Base-by-base conservation (phyloP, 257 asterid genomes). In the Orobanche coerulescens region DNA sequence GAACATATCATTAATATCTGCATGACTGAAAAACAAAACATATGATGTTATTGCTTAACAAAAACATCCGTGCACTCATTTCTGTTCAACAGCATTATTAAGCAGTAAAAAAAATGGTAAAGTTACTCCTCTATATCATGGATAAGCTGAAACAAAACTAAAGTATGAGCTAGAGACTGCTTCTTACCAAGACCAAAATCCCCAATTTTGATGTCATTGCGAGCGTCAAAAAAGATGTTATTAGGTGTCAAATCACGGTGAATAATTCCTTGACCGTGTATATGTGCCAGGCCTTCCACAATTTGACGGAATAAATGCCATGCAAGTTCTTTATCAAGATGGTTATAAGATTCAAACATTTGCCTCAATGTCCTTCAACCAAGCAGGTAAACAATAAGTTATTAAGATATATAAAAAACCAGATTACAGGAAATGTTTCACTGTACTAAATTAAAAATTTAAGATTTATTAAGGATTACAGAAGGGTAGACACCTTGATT, bases 181-280 rank as follows among this genome's bases (percentile, higher is more conserved):
- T 72, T 68, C 96, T 84, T 77, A 92, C 98, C 98, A 69, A 92
- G 97, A 68, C 98, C 98, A 77, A 92, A 92, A 79, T 92, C 98
- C 62, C 98, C 98, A 76, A 92, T 92, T 81, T 92, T 92, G 73
- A 86, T 82, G 77, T 92, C 97, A 64, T 82, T 86, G 58, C 97
- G 95, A 74, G 98, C 97, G 71, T 82, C 98, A 72, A 88, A 92
- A 76, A 92, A 92, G 42, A 88, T 86, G 81, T 92, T 92, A 63
- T 75, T 88, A 65, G 98, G 98, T 58, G 95, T 92, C 87, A 92
- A 77, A 67, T 92, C 98, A 55, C 98, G 98, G 66, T 92, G 98
- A 67, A 92, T 92, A 60, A 92, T 92, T 76, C 98, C 96, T 79
- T 92, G 96, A 61, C 82, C 94, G 66, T 92, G 98, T 58, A 92